Evolutionary conservation across 2,329 filamentous ascomycete species (phyloP).

Genomic region (Fusarium goolgardi): DNA sequence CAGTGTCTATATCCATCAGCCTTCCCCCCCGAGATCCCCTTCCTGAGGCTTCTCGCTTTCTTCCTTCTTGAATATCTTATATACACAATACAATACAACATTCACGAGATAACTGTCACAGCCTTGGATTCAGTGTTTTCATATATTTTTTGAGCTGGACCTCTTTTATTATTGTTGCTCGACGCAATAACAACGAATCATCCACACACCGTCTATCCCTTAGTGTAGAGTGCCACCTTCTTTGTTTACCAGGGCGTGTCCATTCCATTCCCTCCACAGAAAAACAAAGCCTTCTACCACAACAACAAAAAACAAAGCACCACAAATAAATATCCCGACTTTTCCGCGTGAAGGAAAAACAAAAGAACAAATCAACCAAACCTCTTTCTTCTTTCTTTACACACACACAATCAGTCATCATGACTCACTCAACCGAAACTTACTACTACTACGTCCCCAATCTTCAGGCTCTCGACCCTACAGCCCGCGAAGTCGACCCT

Average conservation of each 20-base stretch:
- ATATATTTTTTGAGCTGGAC: conserved; percentile 30
- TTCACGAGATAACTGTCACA: conserved; percentile 1
- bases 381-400: neutral
- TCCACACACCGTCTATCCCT: conserved; percentile 14
- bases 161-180: conserved; percentile 38
- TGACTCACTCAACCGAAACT: conserved; percentile 44
- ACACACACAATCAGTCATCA: conserved; percentile 18
- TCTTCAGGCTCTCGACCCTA: conserved; percentile 49
- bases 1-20: conserved; percentile 39
- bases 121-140: conserved; percentile 1
- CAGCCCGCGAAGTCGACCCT: conserved; percentile 51
- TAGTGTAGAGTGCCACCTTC: conserved; percentile 24
- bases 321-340: conserved; percentile 6
- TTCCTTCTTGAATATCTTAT: neutral
- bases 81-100: conserved; percentile 8
- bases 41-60: conserved; percentile 16
- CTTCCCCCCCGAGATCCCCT: conserved; percentile 34
- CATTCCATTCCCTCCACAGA: conserved; percentile 26
- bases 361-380: conserved; percentile 6
- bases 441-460: conserved; percentile 53
- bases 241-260: conserved; percentile 38
- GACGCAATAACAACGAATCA: conserved; percentile 34
- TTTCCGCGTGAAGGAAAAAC: conserved; percentile 11
- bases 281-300: conserved; percentile 34
- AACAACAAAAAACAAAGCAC: conserved; percentile 11